phyloP scores from a whole-genome alignment of 345 rosid species.

The Physaria fendleri region DNA sequence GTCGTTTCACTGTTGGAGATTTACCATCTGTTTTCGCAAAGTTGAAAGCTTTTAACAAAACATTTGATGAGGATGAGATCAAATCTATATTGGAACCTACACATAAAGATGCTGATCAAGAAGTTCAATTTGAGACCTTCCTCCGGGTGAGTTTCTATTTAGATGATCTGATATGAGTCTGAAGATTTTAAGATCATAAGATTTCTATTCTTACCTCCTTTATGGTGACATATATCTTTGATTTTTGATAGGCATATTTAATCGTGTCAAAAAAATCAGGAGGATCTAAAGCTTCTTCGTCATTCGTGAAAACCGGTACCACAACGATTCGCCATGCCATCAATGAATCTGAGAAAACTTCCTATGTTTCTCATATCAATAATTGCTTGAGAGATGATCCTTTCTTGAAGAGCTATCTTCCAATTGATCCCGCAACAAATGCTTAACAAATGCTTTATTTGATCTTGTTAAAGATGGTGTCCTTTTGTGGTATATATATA shows the following conservation, averaged over 20 bases:
- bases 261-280: conserved; percentile 59
- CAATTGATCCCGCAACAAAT: conserved; percentile 70
- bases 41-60: conserved; percentile 61
- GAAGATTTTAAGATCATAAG: not conserved
- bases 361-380: conserved; percentile 88
- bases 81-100: conserved; percentile 50
- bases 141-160: conserved; percentile 54
- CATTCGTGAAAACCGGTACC: conserved; percentile 78
- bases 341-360: conserved; percentile 81
- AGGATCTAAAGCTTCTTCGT: conserved; percentile 49
- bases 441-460: conserved; percentile 72
- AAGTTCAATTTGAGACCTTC: conserved; percentile 79
- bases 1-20: conserved; percentile 52
- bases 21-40: conserved; percentile 63
- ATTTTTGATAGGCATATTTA: conserved; percentile 47
- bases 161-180: not conserved
- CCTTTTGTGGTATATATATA: conserved; percentile 94
- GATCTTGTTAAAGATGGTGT: conserved; percentile 89
- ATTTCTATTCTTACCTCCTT: not conserved
- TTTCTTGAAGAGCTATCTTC: conserved; percentile 73
- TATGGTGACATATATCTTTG: not conserved
- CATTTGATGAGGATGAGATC: conserved; percentile 59
- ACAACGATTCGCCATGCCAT: conserved; percentile 88
- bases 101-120: conserved; percentile 46
- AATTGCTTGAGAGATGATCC: conserved; percentile 75